Percentiles rank a stretch among this genome's conserved stretches.
Evolutionary conservation across 2,329 filamentous ascomycete species (phyloP).

Genomic region (Rhexocercosporidium sp.): DNA sequence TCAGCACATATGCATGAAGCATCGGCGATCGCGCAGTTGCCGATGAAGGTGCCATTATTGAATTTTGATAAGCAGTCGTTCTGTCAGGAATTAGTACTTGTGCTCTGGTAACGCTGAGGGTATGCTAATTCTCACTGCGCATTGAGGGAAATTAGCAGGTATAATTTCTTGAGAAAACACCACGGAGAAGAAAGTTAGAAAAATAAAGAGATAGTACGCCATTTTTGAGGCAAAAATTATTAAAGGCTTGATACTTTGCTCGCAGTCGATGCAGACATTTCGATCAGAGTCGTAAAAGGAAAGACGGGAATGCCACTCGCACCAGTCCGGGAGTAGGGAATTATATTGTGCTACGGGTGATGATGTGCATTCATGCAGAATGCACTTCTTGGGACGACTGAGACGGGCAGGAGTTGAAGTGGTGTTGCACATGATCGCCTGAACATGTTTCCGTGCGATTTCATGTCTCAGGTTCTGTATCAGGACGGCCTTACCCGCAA

Average conservation of each 20-base stretch:
- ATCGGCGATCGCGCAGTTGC: background rate
- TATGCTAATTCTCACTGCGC: background rate
- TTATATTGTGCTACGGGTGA: background rate
- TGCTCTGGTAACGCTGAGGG: background rate
- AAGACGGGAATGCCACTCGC: background rate
- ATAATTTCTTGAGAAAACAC: background rate
- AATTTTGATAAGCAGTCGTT: background rate
- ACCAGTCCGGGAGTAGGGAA: background rate
- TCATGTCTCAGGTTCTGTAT: background rate
- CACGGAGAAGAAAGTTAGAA: background rate
- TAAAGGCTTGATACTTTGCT: background rate
- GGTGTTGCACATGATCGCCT: background rate
- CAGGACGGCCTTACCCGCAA: background rate
- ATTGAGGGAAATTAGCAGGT: background rate
- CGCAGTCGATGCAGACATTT: background rate
- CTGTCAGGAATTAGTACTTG: background rate
- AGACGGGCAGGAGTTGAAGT: background rate
- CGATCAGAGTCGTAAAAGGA: background rate
- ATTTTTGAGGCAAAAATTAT: background rate
- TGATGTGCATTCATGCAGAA: background rate
- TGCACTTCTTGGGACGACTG: background rate
- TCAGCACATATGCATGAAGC: background rate
- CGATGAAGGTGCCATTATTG: background rate
- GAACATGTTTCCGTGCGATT: background rate
- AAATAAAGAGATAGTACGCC: background rate